These are phyloP conservation scores for Nymphaea thermarum DNA, from an alignment of 164 flowering plant genomes.

Conservation along the genomic window DNA sequence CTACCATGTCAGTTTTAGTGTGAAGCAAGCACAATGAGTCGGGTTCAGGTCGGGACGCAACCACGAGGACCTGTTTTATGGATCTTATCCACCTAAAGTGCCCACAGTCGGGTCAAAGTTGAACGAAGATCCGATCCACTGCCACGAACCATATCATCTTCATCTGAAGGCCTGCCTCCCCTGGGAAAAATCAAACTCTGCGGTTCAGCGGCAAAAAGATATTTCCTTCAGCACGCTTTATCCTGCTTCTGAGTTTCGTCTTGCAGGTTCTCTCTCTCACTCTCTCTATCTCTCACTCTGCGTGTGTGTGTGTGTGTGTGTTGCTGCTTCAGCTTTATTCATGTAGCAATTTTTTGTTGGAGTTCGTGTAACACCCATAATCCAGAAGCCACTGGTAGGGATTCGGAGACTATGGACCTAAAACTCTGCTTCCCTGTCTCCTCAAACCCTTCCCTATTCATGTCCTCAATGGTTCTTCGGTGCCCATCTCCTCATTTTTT, in stretches of 20 bases:
- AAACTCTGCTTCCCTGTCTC: conserved; percentile 25
- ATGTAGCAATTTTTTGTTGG: background rate
- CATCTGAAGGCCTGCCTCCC: background rate
- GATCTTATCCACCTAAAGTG: too few relatives aligned
- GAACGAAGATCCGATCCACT: too few relatives aligned
- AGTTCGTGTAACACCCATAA: too few relatives aligned
- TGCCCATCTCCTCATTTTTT: conserved; percentile 22
- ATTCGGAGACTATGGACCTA: conserved; percentile 25
- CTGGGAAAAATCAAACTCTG: background rate
- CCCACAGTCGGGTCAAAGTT: too few relatives aligned
- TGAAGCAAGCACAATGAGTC: too few relatives aligned
- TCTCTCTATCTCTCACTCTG: background rate
- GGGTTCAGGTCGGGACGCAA: too few relatives aligned
- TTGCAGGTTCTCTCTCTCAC: background rate
- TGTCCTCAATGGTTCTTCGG: conserved; percentile 32
- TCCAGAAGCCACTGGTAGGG: too few relatives aligned
- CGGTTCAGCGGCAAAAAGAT: background rate
- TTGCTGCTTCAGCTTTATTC: background rate
- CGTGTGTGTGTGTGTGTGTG: background rate
- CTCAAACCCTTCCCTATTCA: conserved; percentile 19
- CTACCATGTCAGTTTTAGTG: too few relatives aligned
- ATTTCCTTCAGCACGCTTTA: background rate
- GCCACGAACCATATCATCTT: too few relatives aligned
- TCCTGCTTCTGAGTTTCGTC: background rate
- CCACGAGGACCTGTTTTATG: too few relatives aligned